Conservation (phyloP, 257 asterid genomes). For the Solanum bulbocastanum region DNA sequence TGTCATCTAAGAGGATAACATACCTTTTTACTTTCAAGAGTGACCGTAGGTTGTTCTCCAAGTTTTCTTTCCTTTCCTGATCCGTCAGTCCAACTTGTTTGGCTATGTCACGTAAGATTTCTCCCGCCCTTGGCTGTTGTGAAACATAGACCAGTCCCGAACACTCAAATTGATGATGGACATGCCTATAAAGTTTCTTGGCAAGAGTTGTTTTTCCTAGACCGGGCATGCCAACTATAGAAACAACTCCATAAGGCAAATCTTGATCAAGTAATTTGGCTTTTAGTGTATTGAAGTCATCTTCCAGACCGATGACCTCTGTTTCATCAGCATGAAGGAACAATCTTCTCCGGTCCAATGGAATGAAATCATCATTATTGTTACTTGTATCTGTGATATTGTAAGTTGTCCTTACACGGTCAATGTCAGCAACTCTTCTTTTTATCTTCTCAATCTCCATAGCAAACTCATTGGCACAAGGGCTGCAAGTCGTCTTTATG, state of each 20-base stretch:
- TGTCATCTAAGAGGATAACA: conserved; percentile 8
- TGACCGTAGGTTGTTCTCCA: not conserved
- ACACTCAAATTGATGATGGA: not conserved
- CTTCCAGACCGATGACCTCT: too few species aligned
- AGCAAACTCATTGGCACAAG: not conserved
- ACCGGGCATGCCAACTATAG: conserved; percentile 1
- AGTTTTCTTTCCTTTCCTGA: not conserved
- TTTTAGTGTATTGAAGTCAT: too few species aligned
- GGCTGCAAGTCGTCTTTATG: not conserved
- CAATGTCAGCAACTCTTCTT: not conserved
- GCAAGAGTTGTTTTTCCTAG: not conserved
- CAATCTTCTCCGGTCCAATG: too few species aligned
- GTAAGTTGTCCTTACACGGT: not conserved
- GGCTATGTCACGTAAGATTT: not conserved
- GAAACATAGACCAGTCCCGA: not conserved
- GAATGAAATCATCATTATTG: not conserved
- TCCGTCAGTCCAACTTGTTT: too few species aligned
- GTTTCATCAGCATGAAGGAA: too few species aligned
- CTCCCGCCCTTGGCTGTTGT: not conserved
- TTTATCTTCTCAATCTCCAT: not conserved
- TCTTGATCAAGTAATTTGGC: too few species aligned
- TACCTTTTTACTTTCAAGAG: not conserved
- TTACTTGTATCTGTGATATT: not conserved
- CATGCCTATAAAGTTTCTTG: not conserved
- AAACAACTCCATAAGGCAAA: too few species aligned